Percentiles rank a stretch among this genome's conserved stretches.
Evolutionary conservation across 805 yeast genomes (phyloP).

Genomic region (Candida insectorum): DNA sequence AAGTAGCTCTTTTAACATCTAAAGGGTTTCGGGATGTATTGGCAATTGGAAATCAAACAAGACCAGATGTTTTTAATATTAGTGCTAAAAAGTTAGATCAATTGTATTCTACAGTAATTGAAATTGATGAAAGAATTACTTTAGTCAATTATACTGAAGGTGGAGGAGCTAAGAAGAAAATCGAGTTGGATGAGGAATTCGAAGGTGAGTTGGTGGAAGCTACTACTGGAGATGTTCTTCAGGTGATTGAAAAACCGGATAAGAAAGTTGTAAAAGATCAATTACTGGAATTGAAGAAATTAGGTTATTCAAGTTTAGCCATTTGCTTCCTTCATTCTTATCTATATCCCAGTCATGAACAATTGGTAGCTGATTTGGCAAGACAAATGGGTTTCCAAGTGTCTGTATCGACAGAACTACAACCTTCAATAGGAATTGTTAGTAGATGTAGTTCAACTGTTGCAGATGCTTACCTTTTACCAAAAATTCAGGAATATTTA

Average conservation of each 20-base stretch:
- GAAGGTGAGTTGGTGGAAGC: slow-evolving; percentile 23
- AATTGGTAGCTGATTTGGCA: slow-evolving; percentile 25
- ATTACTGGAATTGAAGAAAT: slow-evolving; percentile 17
- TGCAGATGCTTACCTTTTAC: slow-evolving; percentile 35
- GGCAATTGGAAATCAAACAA: slow-evolving; percentile 79
- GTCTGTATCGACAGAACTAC: slow-evolving; percentile 29
- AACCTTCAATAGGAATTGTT: slow-evolving; percentile 35
- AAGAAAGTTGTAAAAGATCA: slow-evolving; percentile 14
- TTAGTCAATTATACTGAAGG: slow-evolving; percentile 65
- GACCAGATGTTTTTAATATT: slow-evolving; percentile 84
- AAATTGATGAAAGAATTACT: slow-evolving; percentile 84
- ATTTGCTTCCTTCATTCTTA: slow-evolving; percentile 32
- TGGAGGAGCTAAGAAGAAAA: slow-evolving; percentile 33
- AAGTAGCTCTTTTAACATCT: slow-evolving; percentile 78
- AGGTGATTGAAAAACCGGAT: slow-evolving; percentile 24
- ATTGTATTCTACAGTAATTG: slow-evolving; percentile 70
- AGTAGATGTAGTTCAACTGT: slow-evolving; percentile 31
- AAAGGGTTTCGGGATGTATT: slow-evolving; percentile 80
- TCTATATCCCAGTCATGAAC: slow-evolving; percentile 29
- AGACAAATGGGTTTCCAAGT: slow-evolving; percentile 27
- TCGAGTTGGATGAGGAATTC: slow-evolving; percentile 9
- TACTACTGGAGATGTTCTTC: slow-evolving; percentile 23
- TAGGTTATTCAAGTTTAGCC: slow-evolving; percentile 23
- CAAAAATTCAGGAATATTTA: slow-evolving; percentile 26
- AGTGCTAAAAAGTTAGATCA: slow-evolving; percentile 64